A percentile compares a stretch with the other conserved stretches of the same genome.
Evolutionary conservation across 305 asterid species (phyloP).

Genomic region (Fraxinus paxiana): DNA sequence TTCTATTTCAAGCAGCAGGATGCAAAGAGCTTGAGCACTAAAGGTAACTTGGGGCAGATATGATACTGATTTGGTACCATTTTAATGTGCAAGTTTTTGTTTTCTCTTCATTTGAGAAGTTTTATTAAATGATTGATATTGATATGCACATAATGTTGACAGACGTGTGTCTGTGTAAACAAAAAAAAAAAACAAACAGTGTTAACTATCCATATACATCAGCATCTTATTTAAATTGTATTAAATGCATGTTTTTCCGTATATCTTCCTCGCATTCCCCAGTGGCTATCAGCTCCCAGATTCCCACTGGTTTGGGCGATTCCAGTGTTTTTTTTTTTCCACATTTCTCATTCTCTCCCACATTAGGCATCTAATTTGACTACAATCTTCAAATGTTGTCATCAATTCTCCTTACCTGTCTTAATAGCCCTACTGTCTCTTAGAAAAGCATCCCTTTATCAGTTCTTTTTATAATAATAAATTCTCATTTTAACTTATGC

Average conservation of each 20-base stretch:
- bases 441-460: background rate
- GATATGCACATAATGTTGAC: slow-evolving; percentile 15
- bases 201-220: slow-evolving; percentile 3
- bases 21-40: slow-evolving; percentile 82
- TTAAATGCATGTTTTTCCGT: slow-evolving; percentile 1
- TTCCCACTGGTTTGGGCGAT: slow-evolving; percentile 28
- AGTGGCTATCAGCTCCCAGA: slow-evolving; percentile 19
- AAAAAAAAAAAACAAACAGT: background rate
- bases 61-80: slow-evolving; percentile 25
- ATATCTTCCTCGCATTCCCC: slow-evolving; percentile 7
- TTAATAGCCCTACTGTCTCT: slow-evolving; percentile 11
- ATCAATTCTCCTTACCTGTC: slow-evolving; percentile 16
- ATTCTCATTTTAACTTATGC: slow-evolving; percentile 15
- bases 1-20: slow-evolving; percentile 99
- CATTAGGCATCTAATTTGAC: slow-evolving; percentile 22
- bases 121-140: slow-evolving; percentile 8
- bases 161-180: slow-evolving; percentile 3
- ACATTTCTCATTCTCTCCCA: slow-evolving; percentile 16
- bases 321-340: background rate
- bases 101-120: slow-evolving; percentile 20
- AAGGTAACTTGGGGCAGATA: slow-evolving; percentile 60
- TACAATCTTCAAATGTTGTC: slow-evolving; percentile 5
- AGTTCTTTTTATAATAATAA: background rate
- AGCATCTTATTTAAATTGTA: slow-evolving; percentile 19
- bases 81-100: slow-evolving; percentile 19